These are phyloP conservation scores for Asclepias syriaca DNA, from an alignment of 257 asterid genomes.

Conservation along the genomic window DNA sequence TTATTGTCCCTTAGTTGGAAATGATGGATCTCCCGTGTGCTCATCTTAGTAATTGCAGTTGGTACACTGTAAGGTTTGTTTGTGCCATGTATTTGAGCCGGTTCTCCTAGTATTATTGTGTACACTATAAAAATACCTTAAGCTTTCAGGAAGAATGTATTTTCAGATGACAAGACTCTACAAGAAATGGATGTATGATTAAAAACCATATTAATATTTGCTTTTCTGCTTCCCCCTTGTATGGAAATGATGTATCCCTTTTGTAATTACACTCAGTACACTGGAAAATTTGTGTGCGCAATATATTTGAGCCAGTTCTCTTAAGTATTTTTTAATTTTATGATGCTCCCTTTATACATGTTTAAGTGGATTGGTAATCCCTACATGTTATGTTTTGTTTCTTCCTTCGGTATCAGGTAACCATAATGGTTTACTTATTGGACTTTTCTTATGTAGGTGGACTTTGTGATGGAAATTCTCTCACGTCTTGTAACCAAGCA, in stretches of 20 bases:
- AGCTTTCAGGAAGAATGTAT: no score
- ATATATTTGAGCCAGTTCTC: neutral
- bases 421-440: conserved; percentile 2
- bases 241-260: neutral
- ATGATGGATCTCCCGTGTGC: neutral
- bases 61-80: neutral
- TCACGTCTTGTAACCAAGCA: conserved; percentile 96
- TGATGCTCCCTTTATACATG: neutral
- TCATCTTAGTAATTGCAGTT: neutral
- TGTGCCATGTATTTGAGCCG: neutral
- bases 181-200: no score
- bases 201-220: no score
- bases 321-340: neutral
- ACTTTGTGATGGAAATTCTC: conserved; percentile 89
- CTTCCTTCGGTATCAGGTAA: neutral
- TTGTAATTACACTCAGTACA: neutral
- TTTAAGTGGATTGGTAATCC: neutral
- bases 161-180: no score
- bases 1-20: neutral
- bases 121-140: no score
- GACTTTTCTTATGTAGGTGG: conserved; percentile 54
- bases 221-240: neutral
- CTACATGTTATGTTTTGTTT: neutral
- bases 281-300: neutral
- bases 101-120: neutral